Conservation (phyloP, 1,284 basidiomycete genomes). For the Trametes versicolor region DNA sequence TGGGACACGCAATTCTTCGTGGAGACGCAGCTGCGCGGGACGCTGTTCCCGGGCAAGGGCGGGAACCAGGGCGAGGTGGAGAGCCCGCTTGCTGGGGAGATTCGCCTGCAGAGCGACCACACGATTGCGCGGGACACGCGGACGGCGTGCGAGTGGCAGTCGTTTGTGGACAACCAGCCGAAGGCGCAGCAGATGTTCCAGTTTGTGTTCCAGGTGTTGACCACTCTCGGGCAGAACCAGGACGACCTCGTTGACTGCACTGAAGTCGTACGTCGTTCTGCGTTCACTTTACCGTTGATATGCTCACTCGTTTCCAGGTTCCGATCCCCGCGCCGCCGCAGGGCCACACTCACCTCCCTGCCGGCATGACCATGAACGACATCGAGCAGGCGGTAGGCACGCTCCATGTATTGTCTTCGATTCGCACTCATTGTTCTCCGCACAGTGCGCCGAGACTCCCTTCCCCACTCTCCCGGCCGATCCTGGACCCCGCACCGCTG, state of each 20-base stretch:
- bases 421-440: background rate
- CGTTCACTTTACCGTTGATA: no score
- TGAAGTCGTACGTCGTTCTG: slow-evolving; percentile 33
- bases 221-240: slow-evolving; percentile 41
- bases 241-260: slow-evolving; percentile 36
- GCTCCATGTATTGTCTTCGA: fast-evolving
- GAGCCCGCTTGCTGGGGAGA: slow-evolving; percentile 33
- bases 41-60: slow-evolving; percentile 35
- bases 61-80: slow-evolving; percentile 33
- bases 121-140: slow-evolving; percentile 41
- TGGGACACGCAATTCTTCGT: slow-evolving; percentile 30
- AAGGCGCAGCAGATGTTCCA: slow-evolving; percentile 41
- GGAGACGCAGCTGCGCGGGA: slow-evolving; percentile 35
- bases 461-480: slow-evolving; percentile 31
- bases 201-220: slow-evolving; percentile 42
- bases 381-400: slow-evolving; percentile 47
- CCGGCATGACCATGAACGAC: slow-evolving; percentile 43
- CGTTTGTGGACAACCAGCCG: slow-evolving; percentile 46
- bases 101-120: slow-evolving; percentile 43
- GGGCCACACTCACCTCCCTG: slow-evolving; percentile 45
- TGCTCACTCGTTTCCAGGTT: slow-evolving; percentile 13
- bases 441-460: slow-evolving; percentile 26
- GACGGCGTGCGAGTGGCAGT: slow-evolving; percentile 47
- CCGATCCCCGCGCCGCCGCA: slow-evolving; percentile 43
- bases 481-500: slow-evolving; percentile 35